Percentiles rank a stretch among this genome's conserved stretches.
Conservation (phyloP, 371 early-diverging fungal species). For the Entomophthora muscae region DNA sequence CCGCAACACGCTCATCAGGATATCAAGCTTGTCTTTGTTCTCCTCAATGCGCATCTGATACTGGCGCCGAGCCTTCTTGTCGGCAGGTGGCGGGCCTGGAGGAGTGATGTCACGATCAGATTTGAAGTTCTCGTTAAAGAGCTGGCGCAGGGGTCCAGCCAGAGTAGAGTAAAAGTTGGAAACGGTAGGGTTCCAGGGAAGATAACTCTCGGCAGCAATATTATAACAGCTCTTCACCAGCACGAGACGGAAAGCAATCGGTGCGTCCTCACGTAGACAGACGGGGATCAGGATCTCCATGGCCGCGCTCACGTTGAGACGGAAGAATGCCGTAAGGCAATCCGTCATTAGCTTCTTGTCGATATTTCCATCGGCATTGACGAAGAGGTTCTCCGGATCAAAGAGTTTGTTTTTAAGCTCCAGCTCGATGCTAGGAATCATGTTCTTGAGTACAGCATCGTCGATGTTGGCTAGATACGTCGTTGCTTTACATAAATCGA, state of each 20-base stretch:
- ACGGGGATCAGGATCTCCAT: slow-evolving; percentile 43
- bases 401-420: slow-evolving; percentile 53
- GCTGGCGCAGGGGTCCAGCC: slow-evolving; percentile 39
- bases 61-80: slow-evolving; percentile 13
- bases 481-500: slow-evolving; percentile 62
- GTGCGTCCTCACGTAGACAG: slow-evolving; percentile 44
- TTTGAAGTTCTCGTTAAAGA: slow-evolving; percentile 23
- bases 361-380: slow-evolving; percentile 31
- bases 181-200: slow-evolving; percentile 60
- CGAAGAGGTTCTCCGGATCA: slow-evolving; percentile 32
- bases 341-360: slow-evolving; percentile 48
- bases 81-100: slow-evolving; percentile 12
- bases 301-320: slow-evolving; percentile 46
- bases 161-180: slow-evolving; percentile 41
- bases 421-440: slow-evolving; percentile 54
- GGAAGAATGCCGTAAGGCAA: slow-evolving; percentile 54
- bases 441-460: slow-evolving; percentile 35
- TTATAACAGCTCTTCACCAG: slow-evolving; percentile 54
- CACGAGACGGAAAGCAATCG: slow-evolving; percentile 49
- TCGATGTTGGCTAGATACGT: slow-evolving; percentile 48
- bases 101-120: slow-evolving; percentile 9
- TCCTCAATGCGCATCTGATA: slow-evolving; percentile 23
- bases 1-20: slow-evolving; percentile 51
- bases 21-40: slow-evolving; percentile 41
- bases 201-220: slow-evolving; percentile 40